Base-by-base conservation (phyloP, 306 rosid genomes). In the Vigna hirtella region DNA sequence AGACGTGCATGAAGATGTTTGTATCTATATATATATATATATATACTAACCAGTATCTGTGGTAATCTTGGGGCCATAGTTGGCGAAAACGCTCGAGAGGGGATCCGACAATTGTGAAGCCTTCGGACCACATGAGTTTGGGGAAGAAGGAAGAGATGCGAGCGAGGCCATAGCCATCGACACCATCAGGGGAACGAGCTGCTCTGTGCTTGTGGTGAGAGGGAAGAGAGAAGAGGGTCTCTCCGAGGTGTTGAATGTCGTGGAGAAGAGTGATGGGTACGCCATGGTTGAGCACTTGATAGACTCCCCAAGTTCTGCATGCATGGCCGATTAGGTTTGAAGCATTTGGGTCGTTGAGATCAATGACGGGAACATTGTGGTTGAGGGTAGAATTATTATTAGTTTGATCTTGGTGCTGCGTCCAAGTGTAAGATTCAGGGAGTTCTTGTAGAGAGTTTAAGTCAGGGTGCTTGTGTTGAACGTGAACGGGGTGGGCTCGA, bases 101-200 rank as follows among this genome's bases (percentile, higher is more conserved):
- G 0, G 99, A 88, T 10, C 96, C 99, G 7, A 83, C 51, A 73
- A 93, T 85, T 0, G 98, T 95, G 86, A 93, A 95, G 10, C 99
- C 97, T 51, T 95, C 99, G 0, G 93, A 93, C 99, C 98, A 93
- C 99, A 95, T 93, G 82, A 86, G 98, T 76, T 95, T 95, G 3
- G 93, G 83, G 88, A 95, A 95, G 83, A 95, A 95, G n/a, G 96
- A 90, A 17, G 96, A 90, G 72, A 95, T 89, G 24, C 98, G 90
- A 24, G 92, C 97, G 1, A 91, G 70, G 8, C 98, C 98, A 11
- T 95, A 95, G 53, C 99, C 98, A 0, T 97, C 74, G 65, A 88
- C 78, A 3, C 90, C 96, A 0, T 90, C 91, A 0, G 97, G 94
- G 10, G 93, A 68, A 7, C 98, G 97, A 40, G 96, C 88, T 0